A percentile compares a stretch with the other conserved stretches of the same genome.
Evolutionary conservation across 441 rosid genomes (phyloP).

Genomic region (Populus hybrid): DNA sequence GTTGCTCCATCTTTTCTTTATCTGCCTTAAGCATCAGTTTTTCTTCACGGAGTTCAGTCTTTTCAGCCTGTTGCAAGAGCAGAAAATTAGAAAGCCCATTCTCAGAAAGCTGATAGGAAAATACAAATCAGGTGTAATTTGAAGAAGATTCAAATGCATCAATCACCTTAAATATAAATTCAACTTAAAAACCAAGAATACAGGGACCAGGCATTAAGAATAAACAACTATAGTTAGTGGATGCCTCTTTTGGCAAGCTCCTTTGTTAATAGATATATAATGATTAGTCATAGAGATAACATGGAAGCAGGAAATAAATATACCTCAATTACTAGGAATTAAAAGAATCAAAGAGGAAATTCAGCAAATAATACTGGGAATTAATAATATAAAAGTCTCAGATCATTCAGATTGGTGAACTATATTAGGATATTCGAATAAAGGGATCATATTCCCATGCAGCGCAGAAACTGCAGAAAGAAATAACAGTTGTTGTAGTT

Average conservation of each 20-base stretch:
- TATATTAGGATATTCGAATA: background rate
- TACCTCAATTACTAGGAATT: background rate
- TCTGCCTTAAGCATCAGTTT: constrained; percentile 66
- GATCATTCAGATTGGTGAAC: background rate
- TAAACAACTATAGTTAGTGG: background rate
- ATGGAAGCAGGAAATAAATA: background rate
- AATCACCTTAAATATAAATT: background rate
- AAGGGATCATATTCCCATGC: background rate
- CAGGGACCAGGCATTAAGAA: background rate
- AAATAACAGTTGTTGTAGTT: background rate
- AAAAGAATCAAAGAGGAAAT: background rate
- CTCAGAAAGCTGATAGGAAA: background rate
- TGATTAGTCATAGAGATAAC: background rate
- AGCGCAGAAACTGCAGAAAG: background rate
- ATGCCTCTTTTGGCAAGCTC: background rate
- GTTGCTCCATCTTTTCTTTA: constrained; percentile 75
- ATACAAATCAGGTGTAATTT: background rate
- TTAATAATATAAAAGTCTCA: background rate
- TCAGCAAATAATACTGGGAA: background rate
- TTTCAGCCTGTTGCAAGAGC: constrained; percentile 59
- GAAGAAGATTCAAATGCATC: background rate
- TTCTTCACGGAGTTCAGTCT: constrained; percentile 84
- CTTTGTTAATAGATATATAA: too few relatives aligned
- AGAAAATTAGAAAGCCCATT: constrained; percentile 7
- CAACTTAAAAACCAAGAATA: background rate